Percentiles rank a stretch among this genome's conserved stretches.
Evolutionary conservation across 768 basidiomycete species (phyloP).

Genomic region (Trametes elegans): DNA sequence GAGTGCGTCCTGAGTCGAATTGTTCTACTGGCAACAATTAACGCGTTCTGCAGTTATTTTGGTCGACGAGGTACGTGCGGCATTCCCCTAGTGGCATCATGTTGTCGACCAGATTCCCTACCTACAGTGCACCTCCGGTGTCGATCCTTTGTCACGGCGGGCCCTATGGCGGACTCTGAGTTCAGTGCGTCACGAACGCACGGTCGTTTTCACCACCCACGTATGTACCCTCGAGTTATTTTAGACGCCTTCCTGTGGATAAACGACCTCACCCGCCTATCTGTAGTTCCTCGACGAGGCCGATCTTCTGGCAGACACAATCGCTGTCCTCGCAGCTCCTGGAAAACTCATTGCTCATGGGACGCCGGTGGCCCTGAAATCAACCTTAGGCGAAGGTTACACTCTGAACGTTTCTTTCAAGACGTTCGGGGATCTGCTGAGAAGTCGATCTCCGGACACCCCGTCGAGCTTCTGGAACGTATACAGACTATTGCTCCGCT

Average conservation of each 20-base stretch:
- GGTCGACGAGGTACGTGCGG: constrained; percentile 29
- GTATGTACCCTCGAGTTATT: too few relatives aligned
- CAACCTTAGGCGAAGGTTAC: constrained; percentile 70
- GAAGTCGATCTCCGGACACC: constrained; percentile 24
- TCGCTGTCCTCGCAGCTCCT: constrained; percentile 72
- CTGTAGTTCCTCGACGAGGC: constrained; percentile 74
- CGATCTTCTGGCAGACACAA: constrained; percentile 72
- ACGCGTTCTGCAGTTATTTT: constrained; percentile 19
- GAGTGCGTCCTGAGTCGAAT: constrained; percentile 50
- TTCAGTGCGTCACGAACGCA: constrained; percentile 60
- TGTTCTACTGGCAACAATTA: not conserved
- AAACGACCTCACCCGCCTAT: constrained; percentile 5
- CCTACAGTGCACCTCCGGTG: constrained; percentile 66
- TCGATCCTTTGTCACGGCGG: constrained; percentile 77
- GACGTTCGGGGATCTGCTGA: constrained; percentile 22
- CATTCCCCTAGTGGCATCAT: not conserved
- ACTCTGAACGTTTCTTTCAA: constrained; percentile 51
- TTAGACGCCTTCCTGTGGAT: too few relatives aligned
- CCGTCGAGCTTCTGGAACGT: constrained; percentile 19
- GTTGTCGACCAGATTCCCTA: not conserved
- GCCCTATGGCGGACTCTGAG: constrained; percentile 77
- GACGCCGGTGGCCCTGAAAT: constrained; percentile 72
- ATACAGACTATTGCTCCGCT: constrained; percentile 39
- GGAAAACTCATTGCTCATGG: constrained; percentile 74
- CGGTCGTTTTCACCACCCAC: constrained; percentile 79